Evolutionary conservation across 805 yeast genomes (phyloP).

Genomic region (Suhomyces tanzawaensis): DNA sequence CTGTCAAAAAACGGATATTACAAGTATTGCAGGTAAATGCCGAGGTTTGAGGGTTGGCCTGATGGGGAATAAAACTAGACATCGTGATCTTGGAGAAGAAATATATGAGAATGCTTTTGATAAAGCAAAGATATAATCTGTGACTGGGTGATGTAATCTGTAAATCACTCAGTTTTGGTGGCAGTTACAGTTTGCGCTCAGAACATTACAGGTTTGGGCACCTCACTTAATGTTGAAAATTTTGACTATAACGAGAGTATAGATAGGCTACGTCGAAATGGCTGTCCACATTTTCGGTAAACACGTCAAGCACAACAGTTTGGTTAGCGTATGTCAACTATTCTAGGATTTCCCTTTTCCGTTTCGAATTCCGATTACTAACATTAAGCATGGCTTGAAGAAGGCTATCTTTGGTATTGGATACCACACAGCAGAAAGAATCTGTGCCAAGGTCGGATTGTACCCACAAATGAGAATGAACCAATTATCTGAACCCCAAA

Average conservation of each 20-base stretch:
- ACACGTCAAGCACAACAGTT: constrained; percentile 41
- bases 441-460: constrained; percentile 86
- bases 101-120: too few relatives aligned
- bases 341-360: background rate
- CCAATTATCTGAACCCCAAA: constrained; percentile 83
- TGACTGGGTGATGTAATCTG: background rate
- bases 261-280: too few relatives aligned
- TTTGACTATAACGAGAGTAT: background rate
- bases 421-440: constrained; percentile 59
- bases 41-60: constrained; percentile 25
- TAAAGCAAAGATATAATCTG: background rate
- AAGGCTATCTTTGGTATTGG: constrained; percentile 88
- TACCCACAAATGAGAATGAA: constrained; percentile 95
- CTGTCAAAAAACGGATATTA: constrained; percentile 70
- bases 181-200: background rate
- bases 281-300: constrained; percentile 46
- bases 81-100: too few relatives aligned
- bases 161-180: constrained; percentile 1
- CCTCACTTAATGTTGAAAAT: constrained; percentile 3
- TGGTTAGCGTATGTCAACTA: constrained; percentile 30
- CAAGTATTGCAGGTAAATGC: constrained; percentile 83
- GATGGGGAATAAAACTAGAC: constrained; percentile 20
- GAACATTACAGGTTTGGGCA: background rate
- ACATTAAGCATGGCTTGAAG: constrained; percentile 58
- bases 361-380: constrained; percentile 11